Evolutionary conservation across 2,329 filamentous ascomycete species (phyloP), one percentile per base, ranked within the genome.

Genomic region (Apiospora koreana): DNA sequence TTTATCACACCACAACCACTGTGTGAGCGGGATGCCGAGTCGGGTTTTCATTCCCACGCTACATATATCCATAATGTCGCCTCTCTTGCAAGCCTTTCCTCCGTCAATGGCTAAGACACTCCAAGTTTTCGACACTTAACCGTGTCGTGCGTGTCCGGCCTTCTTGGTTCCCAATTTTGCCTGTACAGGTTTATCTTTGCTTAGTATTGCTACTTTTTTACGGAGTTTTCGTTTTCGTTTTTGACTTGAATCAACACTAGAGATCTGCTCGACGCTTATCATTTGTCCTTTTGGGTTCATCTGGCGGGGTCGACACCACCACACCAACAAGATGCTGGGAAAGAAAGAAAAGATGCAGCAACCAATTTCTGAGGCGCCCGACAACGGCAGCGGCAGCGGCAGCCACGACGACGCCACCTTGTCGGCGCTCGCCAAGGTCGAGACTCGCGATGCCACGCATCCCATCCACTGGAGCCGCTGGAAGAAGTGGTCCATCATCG

Each of bases 401-500:
- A 45, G 64, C 31, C 43, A 68, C n/a, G 72, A 71, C 21, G 76
- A 75, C 65, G 70, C 71, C 12, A 73, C 76, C 23, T 74, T 79
- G 31, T 72, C 74, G 43, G 75, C 71, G 16, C 77, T 78, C 23
- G 74, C 74, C 68, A 74, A 71, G 66, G 73, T 79, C 70, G 72
- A 75, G n/a, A 72, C 72, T 23, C 71, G 71, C 58, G 75, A 75
- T 66, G 71, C 73, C 21, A 73, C 74, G 23, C 77, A 79, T 45
- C 77, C 77, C 8, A 77, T 77, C 35, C 76, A 78, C 71, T 79
- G 77, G 77, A 72, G 69, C 62, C 50, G 70, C 9, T 58, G 69
- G 66, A 79, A 79, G 74, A 79, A 79, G 72, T 79, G 77, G 77
- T n/a, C 65, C 46, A 73, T 78, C 70, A 69, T 75, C 62, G 66